Evolutionary conservation across 164 flowering plant genomes (phyloP), one percentile per base, ranked within the genome.

Genomic region (Macadamia integrifolia): DNA sequence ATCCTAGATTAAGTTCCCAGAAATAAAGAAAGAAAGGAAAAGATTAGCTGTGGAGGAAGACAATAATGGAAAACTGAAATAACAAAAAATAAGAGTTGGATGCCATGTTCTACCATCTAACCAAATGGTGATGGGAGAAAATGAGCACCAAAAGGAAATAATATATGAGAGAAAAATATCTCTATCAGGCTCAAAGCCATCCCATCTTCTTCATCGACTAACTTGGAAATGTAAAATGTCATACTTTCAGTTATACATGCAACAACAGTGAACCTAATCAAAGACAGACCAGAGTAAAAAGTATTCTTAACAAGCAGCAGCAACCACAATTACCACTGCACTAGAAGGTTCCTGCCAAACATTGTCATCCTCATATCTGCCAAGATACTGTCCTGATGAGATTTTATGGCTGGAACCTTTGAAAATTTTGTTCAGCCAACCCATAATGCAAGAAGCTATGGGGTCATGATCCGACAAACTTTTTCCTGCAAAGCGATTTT

Each of bases 391-490:
- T 64, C 84, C 83, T 71, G 76, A 79, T 2, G 85, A 76, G 62
- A 82, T 59, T 67, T 75, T 83, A 68, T 81, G 86, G 77, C 80
- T 76, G 64, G 89, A 81, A 66, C 88, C 96, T 79, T 79, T 85
- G 55, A 89, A 80, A 68, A 90, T 78, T 72, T 90, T 88, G 76
- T 74, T 85, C 72, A 92, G 80, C 97, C 97, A 92, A 65, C 91
- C 92, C 97, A 89, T 89, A 58, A 78, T 60, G 67, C 66, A 31
- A 60, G 68, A 65, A 59, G 76, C 60, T 77, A 84, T 71, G 61
- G 76, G 79, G 69, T 64, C 85, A 83, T 74, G 70, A 31, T 66
- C 73, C 64, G 69, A 66, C 43, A 73, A 70, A 64, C 35, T 55
- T 67, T 71, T 73, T 9, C 67, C 83, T 83, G 79, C 78, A 75